A percentile compares a stretch with the other conserved stretches of the same genome.
Evolutionary conservation across 2,329 filamentous ascomycete species (phyloP).

Genomic region (Fusarium duplospermum): DNA sequence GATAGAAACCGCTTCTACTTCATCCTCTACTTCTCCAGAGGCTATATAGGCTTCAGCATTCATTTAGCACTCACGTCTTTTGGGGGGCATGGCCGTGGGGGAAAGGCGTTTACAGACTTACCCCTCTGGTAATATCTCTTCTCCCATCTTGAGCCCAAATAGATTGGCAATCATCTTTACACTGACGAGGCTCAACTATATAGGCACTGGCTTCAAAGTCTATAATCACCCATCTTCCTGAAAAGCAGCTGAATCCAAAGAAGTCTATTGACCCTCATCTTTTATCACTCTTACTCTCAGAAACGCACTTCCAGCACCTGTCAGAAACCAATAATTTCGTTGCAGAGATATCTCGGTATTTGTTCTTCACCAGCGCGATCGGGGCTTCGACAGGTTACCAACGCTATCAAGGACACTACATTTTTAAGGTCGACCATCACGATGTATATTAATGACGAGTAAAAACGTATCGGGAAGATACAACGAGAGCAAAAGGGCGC

Average conservation of each 20-base stretch:
- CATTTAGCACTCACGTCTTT: background rate
- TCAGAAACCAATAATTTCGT: background rate
- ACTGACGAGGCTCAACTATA: background rate
- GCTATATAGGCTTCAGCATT: background rate
- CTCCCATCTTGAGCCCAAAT: background rate
- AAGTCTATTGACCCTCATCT: background rate
- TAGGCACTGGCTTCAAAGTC: background rate
- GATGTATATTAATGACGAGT: background rate
- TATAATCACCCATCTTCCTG: background rate
- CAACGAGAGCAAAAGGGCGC: background rate
- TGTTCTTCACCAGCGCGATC: background rate
- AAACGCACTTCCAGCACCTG: background rate
- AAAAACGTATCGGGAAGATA: constrained; percentile 1
- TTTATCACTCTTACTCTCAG: background rate
- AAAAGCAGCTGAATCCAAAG: background rate
- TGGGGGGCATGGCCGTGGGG: background rate
- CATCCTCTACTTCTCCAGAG: background rate
- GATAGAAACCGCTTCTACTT: background rate
- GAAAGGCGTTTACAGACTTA: background rate
- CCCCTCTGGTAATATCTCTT: background rate
- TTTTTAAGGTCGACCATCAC: background rate
- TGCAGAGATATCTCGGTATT: background rate
- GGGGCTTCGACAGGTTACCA: background rate
- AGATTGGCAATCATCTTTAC: background rate
- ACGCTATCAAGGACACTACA: too few relatives aligned